These are phyloP conservation scores for Acanthamoeba royreba DNA, from an alignment of 208 protist genomes.

Conservation along the genomic window DNA sequence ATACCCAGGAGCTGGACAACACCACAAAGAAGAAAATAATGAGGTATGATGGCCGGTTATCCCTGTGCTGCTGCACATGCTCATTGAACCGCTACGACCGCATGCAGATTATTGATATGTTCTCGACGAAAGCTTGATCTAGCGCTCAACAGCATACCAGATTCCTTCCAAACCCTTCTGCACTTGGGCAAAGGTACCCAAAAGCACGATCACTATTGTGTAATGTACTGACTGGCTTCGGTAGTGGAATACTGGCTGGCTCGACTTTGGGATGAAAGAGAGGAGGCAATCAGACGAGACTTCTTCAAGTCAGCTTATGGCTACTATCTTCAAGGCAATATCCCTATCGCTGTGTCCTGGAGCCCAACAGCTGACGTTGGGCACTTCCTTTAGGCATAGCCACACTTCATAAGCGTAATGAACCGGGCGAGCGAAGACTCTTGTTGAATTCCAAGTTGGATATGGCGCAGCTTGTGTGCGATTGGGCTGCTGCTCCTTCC, in stretches of 20 bases:
- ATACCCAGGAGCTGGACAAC: neutral
- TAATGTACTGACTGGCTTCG: neutral
- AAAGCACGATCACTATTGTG: neutral
- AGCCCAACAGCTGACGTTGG: neutral
- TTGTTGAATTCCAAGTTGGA: neutral
- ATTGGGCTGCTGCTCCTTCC: neutral
- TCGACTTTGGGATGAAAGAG: neutral
- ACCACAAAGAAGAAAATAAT: slow-evolving; percentile 2
- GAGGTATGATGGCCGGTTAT: neutral
- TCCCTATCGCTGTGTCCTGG: neutral
- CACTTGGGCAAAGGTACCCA: slow-evolving; percentile 2
- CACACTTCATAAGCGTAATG: neutral
- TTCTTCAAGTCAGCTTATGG: neutral
- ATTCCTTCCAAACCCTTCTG: neutral
- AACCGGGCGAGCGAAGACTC: neutral
- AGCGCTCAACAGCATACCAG: neutral
- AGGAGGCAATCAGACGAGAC: neutral
- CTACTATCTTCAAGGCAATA: neutral
- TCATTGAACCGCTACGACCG: too few species aligned
- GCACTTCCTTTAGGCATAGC: neutral
- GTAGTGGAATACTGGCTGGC: neutral
- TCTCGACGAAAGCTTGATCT: neutral
- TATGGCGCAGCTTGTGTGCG: neutral
- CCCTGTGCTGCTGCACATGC: neutral
- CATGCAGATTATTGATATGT: neutral